Conservation (phyloP, 177 flowering plant genomes). For the Telopea speciosissima region DNA sequence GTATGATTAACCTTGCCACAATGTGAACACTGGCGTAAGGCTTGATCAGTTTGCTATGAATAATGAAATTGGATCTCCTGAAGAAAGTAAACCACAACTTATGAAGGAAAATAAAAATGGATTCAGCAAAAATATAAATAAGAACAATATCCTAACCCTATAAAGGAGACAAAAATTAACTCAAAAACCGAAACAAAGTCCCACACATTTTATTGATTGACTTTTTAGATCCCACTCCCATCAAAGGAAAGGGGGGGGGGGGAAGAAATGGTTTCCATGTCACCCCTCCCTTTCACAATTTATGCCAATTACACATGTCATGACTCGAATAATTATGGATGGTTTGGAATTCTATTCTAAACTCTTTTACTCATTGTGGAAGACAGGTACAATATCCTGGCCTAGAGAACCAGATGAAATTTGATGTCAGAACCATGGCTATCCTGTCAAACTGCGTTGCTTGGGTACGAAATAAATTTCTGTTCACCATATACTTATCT, state of each 20-base stretch:
- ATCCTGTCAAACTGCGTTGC: conserved; percentile 57
- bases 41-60: too few relatives aligned
- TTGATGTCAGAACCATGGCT: conserved; percentile 71
- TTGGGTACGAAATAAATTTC: conserved; percentile 42
- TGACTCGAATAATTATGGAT: neutral
- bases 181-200: too few relatives aligned
- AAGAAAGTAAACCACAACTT: too few relatives aligned
- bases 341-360: neutral
- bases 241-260: neutral
- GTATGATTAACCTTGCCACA: too few relatives aligned
- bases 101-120: too few relatives aligned
- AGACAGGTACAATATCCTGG: conserved; percentile 93
- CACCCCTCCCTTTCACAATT: neutral
- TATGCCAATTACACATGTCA: neutral
- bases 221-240: neutral
- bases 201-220: neutral
- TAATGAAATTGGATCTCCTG: too few relatives aligned
- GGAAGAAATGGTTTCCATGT: neutral
- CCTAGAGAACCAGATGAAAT: conserved; percentile 54
- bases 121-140: too few relatives aligned
- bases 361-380: conserved; percentile 8
- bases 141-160: too few relatives aligned
- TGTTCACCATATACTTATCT: neutral
- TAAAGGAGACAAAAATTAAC: too few relatives aligned
- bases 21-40: too few relatives aligned